These are phyloP conservation scores for Mytilinidion resinicola DNA, from an alignment of 495 filamentous ascomycete species.

Conservation along the genomic window DNA sequence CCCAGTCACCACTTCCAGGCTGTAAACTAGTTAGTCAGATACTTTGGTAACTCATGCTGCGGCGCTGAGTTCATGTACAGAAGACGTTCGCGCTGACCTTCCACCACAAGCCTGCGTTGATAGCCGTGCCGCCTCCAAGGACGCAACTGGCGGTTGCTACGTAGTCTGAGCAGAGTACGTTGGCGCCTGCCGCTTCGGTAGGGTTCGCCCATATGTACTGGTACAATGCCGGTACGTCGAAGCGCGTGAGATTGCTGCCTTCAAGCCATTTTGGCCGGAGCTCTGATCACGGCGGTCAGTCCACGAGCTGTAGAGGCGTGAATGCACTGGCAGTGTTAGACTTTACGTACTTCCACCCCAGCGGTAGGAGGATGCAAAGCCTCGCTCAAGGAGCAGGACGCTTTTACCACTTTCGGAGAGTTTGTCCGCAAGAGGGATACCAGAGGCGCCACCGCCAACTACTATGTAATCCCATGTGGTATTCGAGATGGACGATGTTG, in stretches of 20 bases:
- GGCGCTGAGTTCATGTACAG: neutral
- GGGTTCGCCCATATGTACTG: neutral
- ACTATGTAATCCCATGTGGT: slow-evolving; percentile 8
- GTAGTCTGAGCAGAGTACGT: slow-evolving; percentile 1
- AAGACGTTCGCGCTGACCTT: neutral
- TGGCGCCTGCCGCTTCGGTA: neutral
- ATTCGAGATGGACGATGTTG: neutral
- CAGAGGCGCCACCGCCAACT: slow-evolving; percentile 3
- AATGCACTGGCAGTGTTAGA: neutral
- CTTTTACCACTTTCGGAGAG: slow-evolving; percentile 4
- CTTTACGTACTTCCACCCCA: slow-evolving; percentile 2
- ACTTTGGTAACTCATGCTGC: too few relatives aligned
- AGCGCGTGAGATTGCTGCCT: slow-evolving; percentile 1
- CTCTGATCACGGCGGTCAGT: neutral
- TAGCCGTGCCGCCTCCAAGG: slow-evolving; percentile 4
- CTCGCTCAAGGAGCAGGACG: slow-evolving; percentile 5
- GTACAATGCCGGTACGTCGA: neutral
- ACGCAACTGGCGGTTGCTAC: slow-evolving; percentile 1
- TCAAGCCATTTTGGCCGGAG: neutral
- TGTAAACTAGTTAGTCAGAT: too few relatives aligned
- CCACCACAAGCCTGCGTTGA: slow-evolving; percentile 3
- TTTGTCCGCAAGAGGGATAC: slow-evolving; percentile 1
- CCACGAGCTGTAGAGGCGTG: neutral
- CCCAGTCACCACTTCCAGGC: neutral
- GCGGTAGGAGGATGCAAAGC: neutral